Evolutionary conservation across 1,139 yeast genomes (phyloP), one percentile per base, ranked within the genome.

Genomic region (Geotrichum klebahnii): DNA sequence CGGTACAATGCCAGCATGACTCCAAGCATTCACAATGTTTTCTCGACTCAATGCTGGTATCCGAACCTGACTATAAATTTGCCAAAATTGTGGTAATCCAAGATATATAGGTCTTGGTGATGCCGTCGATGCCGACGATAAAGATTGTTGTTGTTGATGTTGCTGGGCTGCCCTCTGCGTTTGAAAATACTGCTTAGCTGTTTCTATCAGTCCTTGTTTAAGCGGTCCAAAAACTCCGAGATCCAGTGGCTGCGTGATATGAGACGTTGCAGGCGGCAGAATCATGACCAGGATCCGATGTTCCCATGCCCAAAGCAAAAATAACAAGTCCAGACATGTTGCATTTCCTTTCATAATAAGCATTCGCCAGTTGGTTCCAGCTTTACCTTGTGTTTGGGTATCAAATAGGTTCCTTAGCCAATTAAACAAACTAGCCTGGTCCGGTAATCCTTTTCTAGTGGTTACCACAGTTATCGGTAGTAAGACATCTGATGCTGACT

Each of bases 301-400:
- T 5, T 24, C n/a, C 19, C 34, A 34, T 8, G 46, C 46, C 46
- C 46, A 43, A 24, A 34, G 34, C 17, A 43, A 31, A 34, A 24
- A 34, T 9, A 34, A 16, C n/a, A 43, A 14, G 16, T 23, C 29
- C 12, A 43, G 16, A 5, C 6, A 14, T 16, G 14, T 23, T 6
- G 32, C 17, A 26, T 26, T 5, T 19, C 19, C 46, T 19, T 33
- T 34, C 6, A 26, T 35, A 10, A 43, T 43, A 16, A 43, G 34
- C 20, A 43, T 17, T 6, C 40, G 32, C 46, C 46, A 43, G 4
- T 20, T 20, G 36, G 19, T 14, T 8, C 24, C 33, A 3, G 46
- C 39, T 24, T 24, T 16, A 10, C 31, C 23, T 3, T 19, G 28
- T 12, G 40, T 34, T 14, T 14, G 33, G 10, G 16, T 33, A 9